phyloP scores from a whole-genome alignment of 805 yeast species.

The Zygosaccharomyces gambellarensis region DNA sequence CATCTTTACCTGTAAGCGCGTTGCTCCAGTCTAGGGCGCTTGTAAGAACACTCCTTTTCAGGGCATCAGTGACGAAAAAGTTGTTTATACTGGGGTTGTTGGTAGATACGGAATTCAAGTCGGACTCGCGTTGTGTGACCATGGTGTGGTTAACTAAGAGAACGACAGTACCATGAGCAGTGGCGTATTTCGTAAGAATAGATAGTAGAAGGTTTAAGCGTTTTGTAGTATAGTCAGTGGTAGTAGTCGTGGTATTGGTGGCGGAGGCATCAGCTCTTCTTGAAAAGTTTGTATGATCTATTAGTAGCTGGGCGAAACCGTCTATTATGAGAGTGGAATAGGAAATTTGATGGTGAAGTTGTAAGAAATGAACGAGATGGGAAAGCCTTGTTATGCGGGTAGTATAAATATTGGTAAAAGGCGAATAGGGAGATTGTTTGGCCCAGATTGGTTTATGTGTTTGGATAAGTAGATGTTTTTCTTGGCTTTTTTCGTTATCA shows the following conservation, averaged over 20 bases:
- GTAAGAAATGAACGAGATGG: slow-evolving; percentile 25
- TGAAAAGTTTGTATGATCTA: slow-evolving; percentile 19
- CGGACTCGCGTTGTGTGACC: not conserved
- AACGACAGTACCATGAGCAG: not conserved
- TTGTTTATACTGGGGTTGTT: not conserved
- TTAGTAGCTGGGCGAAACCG: slow-evolving; percentile 32
- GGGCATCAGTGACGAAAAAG: not conserved
- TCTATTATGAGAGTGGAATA: slow-evolving; percentile 27
- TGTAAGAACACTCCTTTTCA: not conserved
- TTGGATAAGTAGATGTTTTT: slow-evolving; percentile 29
- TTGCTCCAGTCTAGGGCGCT: not conserved
- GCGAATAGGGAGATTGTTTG: too few relatives aligned
- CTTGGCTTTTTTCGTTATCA: not conserved
- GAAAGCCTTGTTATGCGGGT: slow-evolving; percentile 23
- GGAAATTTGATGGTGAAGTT: slow-evolving; percentile 8
- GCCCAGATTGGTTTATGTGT: slow-evolving; percentile 15
- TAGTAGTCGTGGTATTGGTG: not conserved
- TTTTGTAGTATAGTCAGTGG: not conserved
- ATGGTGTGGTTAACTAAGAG: not conserved
- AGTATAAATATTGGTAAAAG: not conserved
- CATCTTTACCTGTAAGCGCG: not conserved
- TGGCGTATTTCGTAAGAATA: not conserved
- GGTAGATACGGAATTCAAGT: not conserved
- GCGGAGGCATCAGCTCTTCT: not conserved
- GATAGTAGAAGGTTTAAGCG: not conserved